Conservation (phyloP, 2,329 filamentous ascomycete genomes). For the Penicillium rolfsii region DNA sequence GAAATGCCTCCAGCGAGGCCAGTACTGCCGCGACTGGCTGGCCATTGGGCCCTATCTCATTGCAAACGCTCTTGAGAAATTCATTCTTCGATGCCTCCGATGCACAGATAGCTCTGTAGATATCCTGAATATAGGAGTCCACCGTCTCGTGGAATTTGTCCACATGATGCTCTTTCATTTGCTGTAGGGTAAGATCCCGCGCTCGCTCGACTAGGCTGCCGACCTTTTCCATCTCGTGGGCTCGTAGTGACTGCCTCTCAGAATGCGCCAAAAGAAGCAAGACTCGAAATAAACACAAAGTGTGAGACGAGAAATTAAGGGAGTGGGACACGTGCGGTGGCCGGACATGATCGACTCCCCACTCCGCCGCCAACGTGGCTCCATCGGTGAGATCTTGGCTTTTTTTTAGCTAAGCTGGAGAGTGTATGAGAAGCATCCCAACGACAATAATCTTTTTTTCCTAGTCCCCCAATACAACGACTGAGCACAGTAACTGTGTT, state of each 20-base stretch:
- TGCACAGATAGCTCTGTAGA: conserved; percentile 38
- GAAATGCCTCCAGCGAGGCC: conserved; percentile 48
- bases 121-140: conserved; percentile 38
- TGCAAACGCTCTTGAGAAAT: conserved; percentile 32
- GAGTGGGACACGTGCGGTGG: conserved; percentile 15
- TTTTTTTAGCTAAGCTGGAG: neutral
- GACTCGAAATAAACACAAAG: neutral
- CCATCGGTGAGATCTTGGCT: conserved; percentile 4
- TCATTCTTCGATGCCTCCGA: conserved; percentile 23
- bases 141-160: conserved; percentile 38
- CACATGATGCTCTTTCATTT: conserved; percentile 8
- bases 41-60: conserved; percentile 12
- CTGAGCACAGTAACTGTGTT: no score
- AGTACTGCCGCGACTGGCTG: conserved; percentile 23
- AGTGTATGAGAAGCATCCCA: neutral
- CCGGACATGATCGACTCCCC: conserved; percentile 15
- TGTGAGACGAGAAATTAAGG: neutral
- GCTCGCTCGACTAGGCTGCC: conserved; percentile 26
- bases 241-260: neutral
- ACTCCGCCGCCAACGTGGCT: conserved; percentile 18
- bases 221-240: conserved; percentile 23
- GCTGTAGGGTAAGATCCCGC: conserved; percentile 22
- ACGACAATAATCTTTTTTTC: no score
- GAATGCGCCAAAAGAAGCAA: neutral
- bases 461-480: no score